These are phyloP conservation scores for Cutaneotrichosporon daszewskae DNA, from an alignment of 1,284 basidiomycete species.

Conservation along the genomic window DNA sequence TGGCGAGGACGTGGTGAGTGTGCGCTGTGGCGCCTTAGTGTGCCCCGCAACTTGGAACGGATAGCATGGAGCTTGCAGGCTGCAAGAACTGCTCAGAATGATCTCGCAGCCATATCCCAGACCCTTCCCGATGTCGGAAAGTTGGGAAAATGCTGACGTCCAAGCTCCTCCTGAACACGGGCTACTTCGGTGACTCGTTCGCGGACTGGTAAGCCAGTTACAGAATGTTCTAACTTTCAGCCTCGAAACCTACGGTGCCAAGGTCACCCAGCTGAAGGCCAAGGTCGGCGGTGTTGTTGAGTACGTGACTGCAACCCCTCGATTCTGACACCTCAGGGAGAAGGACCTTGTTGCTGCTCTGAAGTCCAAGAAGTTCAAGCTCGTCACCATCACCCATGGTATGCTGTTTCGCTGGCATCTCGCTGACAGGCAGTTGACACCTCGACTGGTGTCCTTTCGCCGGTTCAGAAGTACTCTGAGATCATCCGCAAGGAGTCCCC, in stretches of 20 bases:
- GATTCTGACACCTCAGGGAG: slow-evolving; percentile 22
- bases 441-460: slow-evolving; percentile 83
- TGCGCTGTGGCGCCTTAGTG: not conserved
- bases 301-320: slow-evolving; percentile 17
- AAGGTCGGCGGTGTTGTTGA: slow-evolving; percentile 72
- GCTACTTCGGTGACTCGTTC: slow-evolving; percentile 86
- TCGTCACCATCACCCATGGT: slow-evolving; percentile 81
- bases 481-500: slow-evolving; percentile 75
- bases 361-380: slow-evolving; percentile 76
- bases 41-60: too few relatives aligned
- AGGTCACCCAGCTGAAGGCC: slow-evolving; percentile 79
- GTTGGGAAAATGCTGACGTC: not conserved
- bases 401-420: slow-evolving; percentile 51
- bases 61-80: too few relatives aligned
- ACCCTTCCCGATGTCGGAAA: too few relatives aligned
- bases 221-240: slow-evolving; percentile 48
- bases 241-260: slow-evolving; percentile 80
- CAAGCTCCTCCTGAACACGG: slow-evolving; percentile 57
- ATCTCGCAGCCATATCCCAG: too few relatives aligned
- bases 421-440: slow-evolving; percentile 55
- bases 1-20: slow-evolving; percentile 65
- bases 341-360: slow-evolving; percentile 55
- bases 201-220: slow-evolving; percentile 64
- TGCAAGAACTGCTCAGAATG: too few relatives aligned
- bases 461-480: slow-evolving; percentile 71